phyloP scores from a whole-genome alignment of 2,329 filamentous ascomycete genomes.

The Xylaria sp. region DNA sequence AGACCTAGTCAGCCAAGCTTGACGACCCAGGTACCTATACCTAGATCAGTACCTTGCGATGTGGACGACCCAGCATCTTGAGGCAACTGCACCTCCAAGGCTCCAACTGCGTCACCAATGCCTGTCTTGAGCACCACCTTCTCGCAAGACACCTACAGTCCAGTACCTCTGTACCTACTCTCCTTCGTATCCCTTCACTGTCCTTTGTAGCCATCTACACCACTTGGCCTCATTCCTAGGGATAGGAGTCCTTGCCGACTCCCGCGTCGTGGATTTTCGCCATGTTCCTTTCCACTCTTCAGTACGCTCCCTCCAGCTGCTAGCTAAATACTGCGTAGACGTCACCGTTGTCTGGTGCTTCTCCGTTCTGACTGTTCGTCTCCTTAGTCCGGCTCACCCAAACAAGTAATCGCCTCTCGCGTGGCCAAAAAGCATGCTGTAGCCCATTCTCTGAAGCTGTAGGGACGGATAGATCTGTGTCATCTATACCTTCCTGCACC shows the following conservation, averaged over 20 bases:
- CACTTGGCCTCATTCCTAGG: background rate
- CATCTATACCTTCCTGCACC: background rate
- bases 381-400: background rate
- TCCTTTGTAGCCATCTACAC: background rate
- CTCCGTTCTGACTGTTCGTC: slow-evolving; percentile 13
- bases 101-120: slow-evolving; percentile 31
- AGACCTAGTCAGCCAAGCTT: background rate
- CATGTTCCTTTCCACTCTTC: slow-evolving; percentile 11
- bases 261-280: slow-evolving; percentile 5
- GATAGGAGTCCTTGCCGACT: slow-evolving; percentile 13
- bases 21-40: background rate
- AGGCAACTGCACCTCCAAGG: slow-evolving; percentile 23
- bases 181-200: slow-evolving; percentile 5
- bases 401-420: slow-evolving; percentile 11
- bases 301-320: slow-evolving; percentile 14
- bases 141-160: background rate
- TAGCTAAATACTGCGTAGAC: background rate
- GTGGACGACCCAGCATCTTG: background rate
- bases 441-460: slow-evolving; percentile 3
- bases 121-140: slow-evolving; percentile 1
- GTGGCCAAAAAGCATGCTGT: slow-evolving; percentile 3
- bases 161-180: background rate
- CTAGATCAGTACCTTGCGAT: background rate
- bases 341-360: slow-evolving; percentile 11
- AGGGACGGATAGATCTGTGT: slow-evolving; percentile 4